These are phyloP conservation scores for Hanseniaspora nectarophila DNA, from an alignment of 805 yeast species.

Conservation along the genomic window DNA sequence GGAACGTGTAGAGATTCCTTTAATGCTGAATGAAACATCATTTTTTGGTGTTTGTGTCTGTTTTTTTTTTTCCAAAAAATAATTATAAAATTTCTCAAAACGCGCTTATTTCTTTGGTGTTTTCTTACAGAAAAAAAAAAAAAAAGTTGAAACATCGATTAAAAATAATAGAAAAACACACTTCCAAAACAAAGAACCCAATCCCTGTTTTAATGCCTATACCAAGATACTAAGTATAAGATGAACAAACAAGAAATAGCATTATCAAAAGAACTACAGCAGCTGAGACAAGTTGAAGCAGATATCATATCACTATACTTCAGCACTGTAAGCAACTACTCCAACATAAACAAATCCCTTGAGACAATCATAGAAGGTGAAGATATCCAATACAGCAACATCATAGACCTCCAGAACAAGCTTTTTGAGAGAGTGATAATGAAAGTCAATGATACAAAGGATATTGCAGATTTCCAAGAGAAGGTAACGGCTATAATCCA, in stretches of 20 bases:
- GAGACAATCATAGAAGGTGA: neutral
- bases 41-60: neutral
- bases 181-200: neutral
- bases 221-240: too few relatives aligned
- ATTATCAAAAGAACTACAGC: neutral
- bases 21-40: neutral
- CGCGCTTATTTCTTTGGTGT: neutral
- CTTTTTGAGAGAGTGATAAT: neutral
- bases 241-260: neutral
- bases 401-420: slow-evolving; percentile 6
- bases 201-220: too few relatives aligned
- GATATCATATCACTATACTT: slow-evolving; percentile 15
- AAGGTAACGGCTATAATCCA: neutral
- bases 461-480: neutral
- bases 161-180: neutral
- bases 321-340: slow-evolving; percentile 8
- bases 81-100: too few relatives aligned
- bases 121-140: neutral
- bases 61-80: too few relatives aligned
- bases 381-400: slow-evolving; percentile 4
- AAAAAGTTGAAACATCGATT: too few relatives aligned
- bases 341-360: slow-evolving; percentile 6
- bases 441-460: neutral
- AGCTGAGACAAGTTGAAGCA: slow-evolving; percentile 15
- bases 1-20: neutral